Conservation (phyloP, 2,329 filamentous ascomycete species). For the Cordyceps fumosorosea region DNA sequence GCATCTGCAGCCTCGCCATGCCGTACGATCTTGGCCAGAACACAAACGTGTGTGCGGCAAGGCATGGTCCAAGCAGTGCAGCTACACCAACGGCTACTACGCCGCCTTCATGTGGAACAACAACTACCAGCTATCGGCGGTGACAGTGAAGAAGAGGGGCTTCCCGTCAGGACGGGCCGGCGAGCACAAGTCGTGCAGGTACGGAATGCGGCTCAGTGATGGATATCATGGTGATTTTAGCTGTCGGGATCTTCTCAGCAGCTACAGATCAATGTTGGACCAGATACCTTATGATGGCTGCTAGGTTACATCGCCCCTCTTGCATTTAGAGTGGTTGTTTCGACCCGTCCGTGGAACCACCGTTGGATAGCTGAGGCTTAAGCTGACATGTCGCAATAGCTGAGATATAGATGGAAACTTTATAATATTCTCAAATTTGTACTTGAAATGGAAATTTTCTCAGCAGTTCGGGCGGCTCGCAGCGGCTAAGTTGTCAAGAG, state of each 20-base stretch:
- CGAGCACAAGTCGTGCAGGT: not conserved
- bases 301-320: not conserved
- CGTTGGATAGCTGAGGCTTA: no score
- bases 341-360: no score
- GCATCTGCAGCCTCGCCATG: not conserved
- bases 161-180: not conserved
- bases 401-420: not conserved
- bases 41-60: not conserved
- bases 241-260: not conserved
- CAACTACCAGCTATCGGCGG: not conserved
- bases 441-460: not conserved
- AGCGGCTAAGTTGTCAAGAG: not conserved
- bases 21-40: not conserved
- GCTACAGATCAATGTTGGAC: not conserved
- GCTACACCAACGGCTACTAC: not conserved
- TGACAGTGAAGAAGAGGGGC: not conserved
- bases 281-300: not conserved
- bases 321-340: not conserved
- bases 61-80: not conserved
- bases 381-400: no score
- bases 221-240: not conserved
- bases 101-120: not conserved
- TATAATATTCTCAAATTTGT: not conserved
- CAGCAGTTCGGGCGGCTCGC: not conserved
- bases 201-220: not conserved